Conservation (phyloP, 2,329 filamentous ascomycete genomes). For the Beauveria pseudobassiana region DNA sequence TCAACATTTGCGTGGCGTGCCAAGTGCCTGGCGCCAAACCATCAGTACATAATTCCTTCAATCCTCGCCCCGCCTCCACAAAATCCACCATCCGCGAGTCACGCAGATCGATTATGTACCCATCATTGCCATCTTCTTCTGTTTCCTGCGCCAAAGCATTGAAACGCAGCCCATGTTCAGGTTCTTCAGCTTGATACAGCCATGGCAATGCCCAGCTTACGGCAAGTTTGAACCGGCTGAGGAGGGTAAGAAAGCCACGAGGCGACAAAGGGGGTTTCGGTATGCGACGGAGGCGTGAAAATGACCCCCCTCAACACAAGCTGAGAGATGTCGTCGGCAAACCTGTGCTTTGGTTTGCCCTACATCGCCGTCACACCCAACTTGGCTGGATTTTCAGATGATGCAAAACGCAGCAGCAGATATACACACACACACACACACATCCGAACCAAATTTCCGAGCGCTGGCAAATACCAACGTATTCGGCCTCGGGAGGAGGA, state of each 20-base stretch:
- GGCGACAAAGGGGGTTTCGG: background rate
- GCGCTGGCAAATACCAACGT: background rate
- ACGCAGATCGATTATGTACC: background rate
- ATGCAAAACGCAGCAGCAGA: too few species aligned
- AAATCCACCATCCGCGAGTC: background rate
- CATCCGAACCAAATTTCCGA: slow-evolving; percentile 4
- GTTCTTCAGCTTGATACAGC: too few species aligned
- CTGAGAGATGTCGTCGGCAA: background rate
- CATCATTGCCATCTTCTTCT: background rate
- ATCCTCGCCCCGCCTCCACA: background rate
- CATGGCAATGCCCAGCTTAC: too few species aligned
- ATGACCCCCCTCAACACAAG: background rate
- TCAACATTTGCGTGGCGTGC: too few species aligned
- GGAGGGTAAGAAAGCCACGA: background rate
- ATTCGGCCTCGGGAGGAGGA: background rate
- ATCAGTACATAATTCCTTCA: background rate
- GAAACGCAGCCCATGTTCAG: too few species aligned
- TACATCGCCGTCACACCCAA: background rate
- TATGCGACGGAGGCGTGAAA: background rate
- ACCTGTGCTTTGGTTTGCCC: background rate
- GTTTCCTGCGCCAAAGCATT: too few species aligned
- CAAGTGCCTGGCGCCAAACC: too few species aligned
- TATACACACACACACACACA: too few species aligned
- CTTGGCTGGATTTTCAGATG: too few species aligned
- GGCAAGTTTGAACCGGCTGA: background rate